Conservation (phyloP, 257 asterid species). For the Solanum bulbocastanum region DNA sequence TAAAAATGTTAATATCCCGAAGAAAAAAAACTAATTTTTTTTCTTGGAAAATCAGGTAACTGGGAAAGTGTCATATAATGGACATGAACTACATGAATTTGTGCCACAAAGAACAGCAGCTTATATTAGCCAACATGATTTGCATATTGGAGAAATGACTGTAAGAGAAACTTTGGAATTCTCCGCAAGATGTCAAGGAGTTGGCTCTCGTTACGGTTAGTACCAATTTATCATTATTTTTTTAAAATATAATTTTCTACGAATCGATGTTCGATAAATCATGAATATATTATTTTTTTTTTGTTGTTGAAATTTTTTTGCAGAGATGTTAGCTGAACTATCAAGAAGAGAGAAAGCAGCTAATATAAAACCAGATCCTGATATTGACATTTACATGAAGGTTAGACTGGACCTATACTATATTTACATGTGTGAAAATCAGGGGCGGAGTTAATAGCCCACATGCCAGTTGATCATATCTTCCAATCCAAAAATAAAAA, state of each 20-base stretch:
- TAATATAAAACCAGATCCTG: slow-evolving; percentile 40
- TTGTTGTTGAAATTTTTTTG: neutral
- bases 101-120: slow-evolving; percentile 58
- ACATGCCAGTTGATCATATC: neutral
- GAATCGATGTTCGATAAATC: neutral
- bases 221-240: neutral
- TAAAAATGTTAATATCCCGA: neutral
- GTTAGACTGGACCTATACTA: slow-evolving; percentile 12
- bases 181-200: slow-evolving; percentile 72
- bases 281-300: too few species aligned
- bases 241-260: neutral
- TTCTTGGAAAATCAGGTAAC: slow-evolving; percentile 16
- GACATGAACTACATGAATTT: slow-evolving; percentile 52
- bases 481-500: neutral
- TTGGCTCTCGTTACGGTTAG: slow-evolving; percentile 65
- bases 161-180: slow-evolving; percentile 65
- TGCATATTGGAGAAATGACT: slow-evolving; percentile 67
- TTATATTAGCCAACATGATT: slow-evolving; percentile 59
- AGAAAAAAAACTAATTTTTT: neutral
- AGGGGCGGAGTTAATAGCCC: neutral
- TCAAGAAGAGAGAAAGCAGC: slow-evolving; percentile 49
- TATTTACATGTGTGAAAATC: neutral
- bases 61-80: slow-evolving; percentile 55
- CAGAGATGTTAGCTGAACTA: slow-evolving; percentile 70
- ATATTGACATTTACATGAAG: slow-evolving; percentile 45